Percentiles rank a stretch among this genome's conserved stretches.
These are phyloP conservation scores for Sarcodon aspratus DNA, from an alignment of 768 basidiomycete species.

Conservation along the genomic window DNA sequence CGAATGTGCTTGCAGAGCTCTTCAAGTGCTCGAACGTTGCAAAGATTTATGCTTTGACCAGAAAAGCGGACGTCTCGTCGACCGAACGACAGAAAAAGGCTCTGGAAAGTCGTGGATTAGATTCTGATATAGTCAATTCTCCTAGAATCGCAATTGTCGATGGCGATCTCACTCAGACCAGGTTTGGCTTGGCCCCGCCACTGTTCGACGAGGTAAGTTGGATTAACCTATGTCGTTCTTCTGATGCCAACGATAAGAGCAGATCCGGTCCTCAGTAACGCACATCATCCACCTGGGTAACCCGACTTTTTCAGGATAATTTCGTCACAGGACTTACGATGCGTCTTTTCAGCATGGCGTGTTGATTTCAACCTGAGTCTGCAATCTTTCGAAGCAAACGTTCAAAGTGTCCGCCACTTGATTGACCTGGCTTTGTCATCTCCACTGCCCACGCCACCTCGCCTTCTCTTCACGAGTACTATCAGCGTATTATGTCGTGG, in stretches of 20 bases:
- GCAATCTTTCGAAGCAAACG: constrained; percentile 17
- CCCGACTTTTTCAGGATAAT: not conserved
- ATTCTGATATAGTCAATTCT: constrained; percentile 14
- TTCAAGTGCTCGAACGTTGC: constrained; percentile 6
- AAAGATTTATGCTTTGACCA: not conserved
- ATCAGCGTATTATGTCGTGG: constrained; percentile 15
- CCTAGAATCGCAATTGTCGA: constrained; percentile 23
- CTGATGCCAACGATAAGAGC: not conserved
- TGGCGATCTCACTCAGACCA: constrained; percentile 10
- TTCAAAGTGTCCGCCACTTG: constrained; percentile 19
- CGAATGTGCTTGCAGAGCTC: constrained; percentile 14
- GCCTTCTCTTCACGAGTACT: constrained; percentile 24
- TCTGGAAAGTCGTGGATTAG: constrained; percentile 20
- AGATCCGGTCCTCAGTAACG: constrained; percentile 20
- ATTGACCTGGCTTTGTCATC: constrained; percentile 25
- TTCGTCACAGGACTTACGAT: not conserved
- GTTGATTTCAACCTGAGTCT: constrained; percentile 23
- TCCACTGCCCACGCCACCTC: constrained; percentile 14
- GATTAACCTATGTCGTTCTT: not conserved
- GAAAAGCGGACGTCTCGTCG: constrained; percentile 7
- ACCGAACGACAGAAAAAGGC: constrained; percentile 15
- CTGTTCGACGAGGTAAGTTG: constrained; percentile 16
- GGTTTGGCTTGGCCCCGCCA: constrained; percentile 16
- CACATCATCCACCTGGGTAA: constrained; percentile 28
- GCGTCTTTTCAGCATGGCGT: constrained; percentile 16